phyloP scores from a whole-genome alignment of 305 asterid genomes.

The Fraxinus nigra region DNA sequence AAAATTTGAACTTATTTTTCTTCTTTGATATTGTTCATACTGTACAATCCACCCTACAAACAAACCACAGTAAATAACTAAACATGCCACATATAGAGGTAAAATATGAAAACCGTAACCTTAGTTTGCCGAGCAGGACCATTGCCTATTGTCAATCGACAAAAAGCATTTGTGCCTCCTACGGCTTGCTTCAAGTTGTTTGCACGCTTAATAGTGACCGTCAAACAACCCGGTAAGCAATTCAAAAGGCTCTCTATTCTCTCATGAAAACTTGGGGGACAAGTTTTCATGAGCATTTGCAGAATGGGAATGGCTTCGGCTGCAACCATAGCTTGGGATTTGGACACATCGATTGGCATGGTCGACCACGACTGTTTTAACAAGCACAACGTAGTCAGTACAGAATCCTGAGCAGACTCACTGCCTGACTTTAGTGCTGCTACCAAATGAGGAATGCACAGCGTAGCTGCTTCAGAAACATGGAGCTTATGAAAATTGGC shows the following conservation, averaged over 20 bases:
- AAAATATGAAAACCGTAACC: slow-evolving; percentile 38
- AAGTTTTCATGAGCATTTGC: slow-evolving; percentile 61
- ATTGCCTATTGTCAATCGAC: slow-evolving; percentile 64
- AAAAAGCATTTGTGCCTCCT: slow-evolving; percentile 79
- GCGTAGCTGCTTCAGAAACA: slow-evolving; percentile 75
- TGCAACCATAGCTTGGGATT: slow-evolving; percentile 72
- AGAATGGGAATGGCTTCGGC: slow-evolving; percentile 84
- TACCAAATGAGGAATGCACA: slow-evolving; percentile 75
- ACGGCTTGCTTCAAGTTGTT: slow-evolving; percentile 64
- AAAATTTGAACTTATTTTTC: background rate
- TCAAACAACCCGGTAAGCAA: slow-evolving; percentile 81
- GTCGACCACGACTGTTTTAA: slow-evolving; percentile 77
- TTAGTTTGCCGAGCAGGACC: slow-evolving; percentile 78
- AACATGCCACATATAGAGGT: background rate
- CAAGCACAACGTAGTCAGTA: slow-evolving; percentile 59
- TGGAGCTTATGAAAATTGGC: slow-evolving; percentile 81
- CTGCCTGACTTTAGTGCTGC: slow-evolving; percentile 64
- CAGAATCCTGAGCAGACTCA: slow-evolving; percentile 69
- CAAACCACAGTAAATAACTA: background rate
- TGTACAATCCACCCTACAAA: background rate
- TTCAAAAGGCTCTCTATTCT: slow-evolving; percentile 70
- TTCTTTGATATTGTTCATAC: background rate
- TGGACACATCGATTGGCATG: slow-evolving; percentile 73
- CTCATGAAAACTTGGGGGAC: slow-evolving; percentile 77
- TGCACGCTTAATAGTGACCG: slow-evolving; percentile 68